phyloP scores from a whole-genome alignment of 176 grass and related monocot species.

The Oryza longistaminata region DNA sequence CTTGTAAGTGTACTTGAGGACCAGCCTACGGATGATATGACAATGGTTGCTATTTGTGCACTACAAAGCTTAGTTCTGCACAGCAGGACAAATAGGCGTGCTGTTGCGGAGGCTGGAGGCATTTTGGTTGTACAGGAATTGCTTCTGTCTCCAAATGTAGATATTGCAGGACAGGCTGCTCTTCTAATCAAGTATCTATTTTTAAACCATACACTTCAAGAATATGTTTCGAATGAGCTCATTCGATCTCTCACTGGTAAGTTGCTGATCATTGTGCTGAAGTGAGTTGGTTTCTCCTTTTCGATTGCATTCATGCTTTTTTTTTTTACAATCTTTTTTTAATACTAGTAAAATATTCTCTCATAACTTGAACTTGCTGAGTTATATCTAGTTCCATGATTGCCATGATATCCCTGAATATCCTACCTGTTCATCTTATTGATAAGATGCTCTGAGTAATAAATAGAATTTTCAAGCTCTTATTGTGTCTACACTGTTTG shows the following conservation, averaged over 20 bases:
- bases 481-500: neutral
- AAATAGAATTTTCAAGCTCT: conserved; percentile 16
- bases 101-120: conserved; percentile 87
- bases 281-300: neutral
- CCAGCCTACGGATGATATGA: conserved; percentile 94
- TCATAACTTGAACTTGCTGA: neutral
- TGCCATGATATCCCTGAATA: conserved; percentile 18
- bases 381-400: neutral
- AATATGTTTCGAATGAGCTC: conserved; percentile 96
- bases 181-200: conserved; percentile 90
- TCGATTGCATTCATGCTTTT: conserved; percentile 19
- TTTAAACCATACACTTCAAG: conserved; percentile 97
- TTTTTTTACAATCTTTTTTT: conserved; percentile 9
- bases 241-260: conserved; percentile 95
- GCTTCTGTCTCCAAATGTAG: conserved; percentile 72
- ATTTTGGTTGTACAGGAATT: conserved; percentile 93
- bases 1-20: conserved; percentile 90
- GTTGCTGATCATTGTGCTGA: conserved; percentile 4
- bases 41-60: conserved; percentile 91
- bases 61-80: conserved; percentile 95
- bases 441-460: conserved; percentile 2
- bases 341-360: neutral
- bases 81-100: conserved; percentile 95
- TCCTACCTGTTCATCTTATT: conserved; percentile 4
- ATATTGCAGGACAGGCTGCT: conserved; percentile 85